Percentiles rank a stretch among this genome's conserved stretches.
phyloP scores from a whole-genome alignment of 148 eudicot genomes.

The Cornus suecica region DNA sequence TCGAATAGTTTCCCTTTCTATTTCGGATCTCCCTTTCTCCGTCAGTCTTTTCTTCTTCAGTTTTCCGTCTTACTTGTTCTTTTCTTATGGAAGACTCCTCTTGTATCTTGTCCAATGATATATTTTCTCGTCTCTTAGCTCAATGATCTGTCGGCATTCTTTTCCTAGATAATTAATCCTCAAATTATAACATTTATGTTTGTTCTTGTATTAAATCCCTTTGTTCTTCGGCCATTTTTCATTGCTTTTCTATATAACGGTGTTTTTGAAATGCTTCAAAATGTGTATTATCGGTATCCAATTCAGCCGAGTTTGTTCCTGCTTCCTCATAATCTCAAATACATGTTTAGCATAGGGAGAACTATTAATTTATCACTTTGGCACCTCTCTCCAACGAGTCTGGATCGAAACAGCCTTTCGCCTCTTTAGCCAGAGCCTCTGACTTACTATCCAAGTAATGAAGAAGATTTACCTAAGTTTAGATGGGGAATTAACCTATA shows the following conservation, averaged over 20 bases:
- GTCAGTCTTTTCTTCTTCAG: slow-evolving; percentile 92
- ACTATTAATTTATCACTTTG: slow-evolving; percentile 64
- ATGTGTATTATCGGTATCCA: slow-evolving; percentile 68
- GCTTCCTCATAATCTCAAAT: slow-evolving; percentile 76
- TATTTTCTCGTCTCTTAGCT: slow-evolving; percentile 75
- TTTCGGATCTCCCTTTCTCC: slow-evolving; percentile 90
- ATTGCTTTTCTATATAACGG: slow-evolving; percentile 61
- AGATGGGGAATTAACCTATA: no score
- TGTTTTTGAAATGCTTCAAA: slow-evolving; percentile 52
- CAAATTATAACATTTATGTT: slow-evolving; percentile 76
- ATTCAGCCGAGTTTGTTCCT: slow-evolving; percentile 77
- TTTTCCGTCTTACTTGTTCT: slow-evolving; percentile 77
- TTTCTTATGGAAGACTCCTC: slow-evolving; percentile 76
- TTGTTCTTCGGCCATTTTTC: slow-evolving; percentile 81
- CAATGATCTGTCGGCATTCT: slow-evolving; percentile 94
- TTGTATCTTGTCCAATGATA: slow-evolving; percentile 83
- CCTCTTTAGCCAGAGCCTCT: slow-evolving; percentile 40
- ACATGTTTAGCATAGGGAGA: slow-evolving; percentile 67
- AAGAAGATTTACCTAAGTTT: no score
- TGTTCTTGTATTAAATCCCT: slow-evolving; percentile 78
- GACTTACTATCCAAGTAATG: slow-evolving; percentile 20
- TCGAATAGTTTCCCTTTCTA: slow-evolving; percentile 81
- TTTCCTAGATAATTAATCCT: slow-evolving; percentile 90
- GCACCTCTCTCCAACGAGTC: slow-evolving; percentile 81
- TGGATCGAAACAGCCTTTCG: slow-evolving; percentile 63